Percentiles rank a stretch among this genome's conserved stretches.
phyloP scores from a whole-genome alignment of 202 grass and related monocot species.

The Dendrocalamus latiflorus region DNA sequence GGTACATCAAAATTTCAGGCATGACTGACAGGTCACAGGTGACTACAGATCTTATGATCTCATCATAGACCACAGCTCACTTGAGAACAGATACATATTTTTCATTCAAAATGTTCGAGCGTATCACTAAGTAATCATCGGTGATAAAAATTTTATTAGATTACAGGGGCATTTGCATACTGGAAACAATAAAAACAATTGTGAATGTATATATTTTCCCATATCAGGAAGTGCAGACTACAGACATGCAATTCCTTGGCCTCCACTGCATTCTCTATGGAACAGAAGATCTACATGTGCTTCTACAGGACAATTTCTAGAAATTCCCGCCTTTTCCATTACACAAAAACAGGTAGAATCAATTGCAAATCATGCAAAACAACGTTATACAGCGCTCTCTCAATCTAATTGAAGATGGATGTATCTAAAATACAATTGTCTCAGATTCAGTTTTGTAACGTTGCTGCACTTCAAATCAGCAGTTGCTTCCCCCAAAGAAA shows the following conservation, averaged over 20 bases:
- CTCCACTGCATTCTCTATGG: conserved; percentile 17
- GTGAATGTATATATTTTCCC: background rate
- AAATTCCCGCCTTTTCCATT: conserved; percentile 22
- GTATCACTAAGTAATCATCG: too few species aligned
- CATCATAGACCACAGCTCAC: background rate
- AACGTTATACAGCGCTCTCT: conserved; percentile 14
- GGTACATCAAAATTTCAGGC: background rate
- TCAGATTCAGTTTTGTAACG: conserved; percentile 25
- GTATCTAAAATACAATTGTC: conserved; percentile 23
- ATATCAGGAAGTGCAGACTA: conserved; percentile 5
- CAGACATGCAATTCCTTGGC: conserved; percentile 8
- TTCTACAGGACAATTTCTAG: conserved; percentile 20
- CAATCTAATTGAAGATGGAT: conserved; percentile 27
- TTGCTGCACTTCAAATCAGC: background rate
- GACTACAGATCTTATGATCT: background rate
- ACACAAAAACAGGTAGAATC: conserved; percentile 23
- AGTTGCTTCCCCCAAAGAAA: conserved; percentile 19
- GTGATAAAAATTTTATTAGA: background rate
- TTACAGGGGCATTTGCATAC: background rate
- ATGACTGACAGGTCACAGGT: too few species aligned
- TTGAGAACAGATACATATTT: background rate
- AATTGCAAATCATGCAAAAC: conserved; percentile 35
- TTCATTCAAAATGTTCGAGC: background rate
- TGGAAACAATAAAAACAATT: background rate
- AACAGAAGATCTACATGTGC: background rate